phyloP scores from a whole-genome alignment of 2,329 filamentous ascomycete genomes.

The Paraconiothyrium sp. region DNA sequence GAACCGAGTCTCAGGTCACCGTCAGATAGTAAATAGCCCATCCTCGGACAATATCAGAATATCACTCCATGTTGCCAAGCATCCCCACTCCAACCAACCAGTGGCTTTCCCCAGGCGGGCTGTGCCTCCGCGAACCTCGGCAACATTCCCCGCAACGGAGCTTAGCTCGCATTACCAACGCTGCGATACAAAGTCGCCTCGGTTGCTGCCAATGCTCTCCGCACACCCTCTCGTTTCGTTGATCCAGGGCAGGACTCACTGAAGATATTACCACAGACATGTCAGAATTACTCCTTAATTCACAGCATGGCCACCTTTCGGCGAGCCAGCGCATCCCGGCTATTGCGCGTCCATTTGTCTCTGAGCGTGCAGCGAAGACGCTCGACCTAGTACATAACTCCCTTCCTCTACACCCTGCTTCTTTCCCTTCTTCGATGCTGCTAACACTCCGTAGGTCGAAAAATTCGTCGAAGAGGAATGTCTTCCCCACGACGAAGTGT shows the following conservation, averaged over 20 bases:
- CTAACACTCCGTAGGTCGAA: conserved; percentile 69
- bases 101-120: conserved; percentile 5
- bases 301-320: conserved; percentile 47
- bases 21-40: background rate
- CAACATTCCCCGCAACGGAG: conserved; percentile 23
- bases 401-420: background rate
- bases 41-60: conserved; percentile 10
- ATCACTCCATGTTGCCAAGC: conserved; percentile 21
- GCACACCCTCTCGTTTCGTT: background rate
- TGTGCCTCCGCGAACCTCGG: conserved; percentile 33
- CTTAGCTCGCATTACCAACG: conserved; percentile 9
- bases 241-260: background rate
- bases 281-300: conserved; percentile 49
- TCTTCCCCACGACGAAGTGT: conserved; percentile 77
- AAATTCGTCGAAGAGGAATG: conserved; percentile 97
- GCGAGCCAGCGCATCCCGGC: conserved; percentile 67
- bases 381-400: conserved; percentile 72
- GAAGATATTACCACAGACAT: conserved; percentile 25
- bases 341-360: conserved; percentile 73
- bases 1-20: background rate
- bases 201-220: background rate
- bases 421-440: conserved; percentile 5
- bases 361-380: conserved; percentile 83
- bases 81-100: conserved; percentile 15
- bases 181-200: conserved; percentile 8